Evolutionary conservation across 352 stramenopile genomes (phyloP), one percentile per base, ranked within the genome.

Genomic region (Pythium insidiosum): DNA sequence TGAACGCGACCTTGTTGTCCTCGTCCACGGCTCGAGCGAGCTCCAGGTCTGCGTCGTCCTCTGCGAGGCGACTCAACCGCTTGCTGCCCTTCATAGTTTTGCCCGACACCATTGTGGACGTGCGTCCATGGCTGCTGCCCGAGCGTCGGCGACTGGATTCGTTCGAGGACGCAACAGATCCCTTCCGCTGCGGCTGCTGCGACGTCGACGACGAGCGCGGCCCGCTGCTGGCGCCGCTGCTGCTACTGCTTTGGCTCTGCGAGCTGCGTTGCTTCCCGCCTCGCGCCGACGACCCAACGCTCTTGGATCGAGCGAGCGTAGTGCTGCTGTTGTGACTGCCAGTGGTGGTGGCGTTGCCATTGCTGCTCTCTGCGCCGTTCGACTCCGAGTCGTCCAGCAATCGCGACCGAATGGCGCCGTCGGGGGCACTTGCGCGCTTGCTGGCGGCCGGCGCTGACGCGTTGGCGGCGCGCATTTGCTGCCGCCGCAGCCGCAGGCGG

Each of bases 1-100:
- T 88, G 35, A 88, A 88, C 5, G 68, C 63, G 16, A 88, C 75
- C 42, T 85, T 86, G 53, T 88, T 86, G 48, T 88, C 75, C 40
- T 82, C 73, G 23, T 88, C 70, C n/a, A 84, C 45, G 10, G 64
- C 48, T 12, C 59, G 49, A 1, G 35, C 48, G 4, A 52, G 49
- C 16, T 76, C 58, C n/a, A 71, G 33, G 4, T 86, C 71, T 12
- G 77, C 64, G 30, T 77, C 63, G 4, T 83, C 73, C 6, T 73
- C 58, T 1, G 29, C 44, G 4, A 55, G 29, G 6, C 35, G 42
- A 3, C 31, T 39, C 13, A 56, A 39, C 9, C 33, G 9, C 9
- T 15, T 9, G 15, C 33, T 42, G n/a, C n/a, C n/a, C n/a, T n/a
- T n/a, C n/a, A n/a, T n/a, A n/a, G n/a, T n/a, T n/a, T n/a, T n/a